phyloP scores from a whole-genome alignment of 106 monocot genomes.

The Dendrobium officinale region DNA sequence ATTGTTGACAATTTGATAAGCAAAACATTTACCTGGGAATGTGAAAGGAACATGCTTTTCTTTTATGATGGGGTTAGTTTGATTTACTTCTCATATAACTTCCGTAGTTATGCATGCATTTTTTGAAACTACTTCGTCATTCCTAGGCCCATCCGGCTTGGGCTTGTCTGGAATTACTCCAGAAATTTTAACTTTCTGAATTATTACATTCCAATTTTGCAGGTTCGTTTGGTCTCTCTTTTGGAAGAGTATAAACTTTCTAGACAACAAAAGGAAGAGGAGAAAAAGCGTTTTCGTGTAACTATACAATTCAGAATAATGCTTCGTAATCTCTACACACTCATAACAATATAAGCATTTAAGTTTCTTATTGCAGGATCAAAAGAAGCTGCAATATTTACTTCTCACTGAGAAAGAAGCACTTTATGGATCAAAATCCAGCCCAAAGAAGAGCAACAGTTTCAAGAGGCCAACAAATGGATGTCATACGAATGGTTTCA shows the following conservation, averaged over 20 bases:
- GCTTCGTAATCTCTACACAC: too few relatives aligned
- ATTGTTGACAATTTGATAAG: constrained; percentile 21
- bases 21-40: constrained; percentile 20
- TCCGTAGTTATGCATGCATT: neutral
- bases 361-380: constrained; percentile 35
- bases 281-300: constrained; percentile 68
- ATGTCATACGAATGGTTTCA: too few relatives aligned
- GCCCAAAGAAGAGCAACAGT: too few relatives aligned
- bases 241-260: constrained; percentile 78
- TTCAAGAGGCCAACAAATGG: too few relatives aligned
- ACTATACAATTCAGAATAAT: neutral
- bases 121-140: too few relatives aligned
- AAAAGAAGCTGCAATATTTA: constrained; percentile 64
- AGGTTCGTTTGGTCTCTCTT: constrained; percentile 78
- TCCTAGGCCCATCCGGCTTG: neutral
- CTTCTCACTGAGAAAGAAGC: too few relatives aligned
- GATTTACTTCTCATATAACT: neutral
- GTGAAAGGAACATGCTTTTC: constrained; percentile 16
- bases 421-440: too few relatives aligned
- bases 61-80: constrained; percentile 25
- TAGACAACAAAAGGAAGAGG: constrained; percentile 79
- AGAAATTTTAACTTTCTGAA: neutral
- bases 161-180: neutral
- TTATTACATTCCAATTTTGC: constrained; percentile 1
- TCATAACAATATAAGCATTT: neutral